Conservation (phyloP, 176 grass and related monocot genomes). For the Cenchrus fungigraminus region DNA sequence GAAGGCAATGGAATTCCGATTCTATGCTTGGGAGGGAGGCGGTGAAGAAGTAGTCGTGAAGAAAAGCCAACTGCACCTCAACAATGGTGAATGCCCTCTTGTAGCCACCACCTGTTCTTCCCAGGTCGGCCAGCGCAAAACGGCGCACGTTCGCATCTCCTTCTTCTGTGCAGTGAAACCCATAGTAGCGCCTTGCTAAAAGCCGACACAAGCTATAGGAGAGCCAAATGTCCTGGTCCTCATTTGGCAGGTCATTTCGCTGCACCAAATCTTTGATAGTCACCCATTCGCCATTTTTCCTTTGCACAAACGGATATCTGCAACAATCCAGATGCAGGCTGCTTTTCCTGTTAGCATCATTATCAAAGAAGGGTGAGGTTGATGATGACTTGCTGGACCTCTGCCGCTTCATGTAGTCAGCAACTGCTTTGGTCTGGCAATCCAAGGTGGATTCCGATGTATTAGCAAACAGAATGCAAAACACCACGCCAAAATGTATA, state of each 20-base stretch:
- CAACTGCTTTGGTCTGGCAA: background rate
- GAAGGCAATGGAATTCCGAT: too few relatives aligned
- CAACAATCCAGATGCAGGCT: background rate
- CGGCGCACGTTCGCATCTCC: background rate
- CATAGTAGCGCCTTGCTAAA: background rate
- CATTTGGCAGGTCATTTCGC: rapidly evolving
- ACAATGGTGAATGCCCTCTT: background rate
- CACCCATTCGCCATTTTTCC: background rate
- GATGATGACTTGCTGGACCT: background rate
- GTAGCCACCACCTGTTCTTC: background rate
- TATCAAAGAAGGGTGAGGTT: background rate
- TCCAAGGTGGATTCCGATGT: background rate
- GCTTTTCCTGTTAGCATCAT: too few relatives aligned
- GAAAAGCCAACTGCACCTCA: constrained; percentile 10
- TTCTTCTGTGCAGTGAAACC: background rate
- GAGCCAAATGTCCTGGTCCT: background rate
- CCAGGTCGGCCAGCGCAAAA: background rate
- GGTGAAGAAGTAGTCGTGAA: constrained; percentile 7
- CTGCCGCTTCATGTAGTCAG: background rate
- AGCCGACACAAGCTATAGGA: background rate
- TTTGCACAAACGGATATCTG: background rate
- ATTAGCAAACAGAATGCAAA: background rate
- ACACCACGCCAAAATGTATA: too few relatives aligned
- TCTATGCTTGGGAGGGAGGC: too few relatives aligned
- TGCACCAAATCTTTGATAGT: background rate